Evolutionary conservation across 768 basidiomycete species (phyloP), one percentile per base, ranked within the genome.

Genomic region (Solioccasus polychromus): DNA sequence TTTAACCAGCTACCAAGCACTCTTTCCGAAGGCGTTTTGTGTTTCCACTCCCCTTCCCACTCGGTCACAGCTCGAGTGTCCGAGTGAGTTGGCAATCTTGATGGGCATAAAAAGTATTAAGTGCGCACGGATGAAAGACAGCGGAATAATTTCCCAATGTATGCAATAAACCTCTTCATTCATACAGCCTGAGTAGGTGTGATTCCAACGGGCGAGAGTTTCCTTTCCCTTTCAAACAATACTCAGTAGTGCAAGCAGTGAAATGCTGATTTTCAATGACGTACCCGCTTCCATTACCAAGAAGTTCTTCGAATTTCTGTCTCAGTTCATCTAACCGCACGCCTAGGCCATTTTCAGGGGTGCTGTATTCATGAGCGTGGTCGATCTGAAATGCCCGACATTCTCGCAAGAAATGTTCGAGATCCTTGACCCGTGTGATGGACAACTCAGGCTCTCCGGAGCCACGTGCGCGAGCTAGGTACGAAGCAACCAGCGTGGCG

Each of bases 401-500:
- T 51, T 86, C 81, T 20, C 86, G 80, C 20, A 88, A 66, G 52
- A 80, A 89, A 18, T 80, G 74, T 22, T 85, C 80, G 2, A 88
- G 70, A 45, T 83, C 81, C 50, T 81, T 79, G 4, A 70, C 70
- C 9, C 78, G 75, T 3, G 68, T 59, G 23, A 72, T 69, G 1
- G 83, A 84, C 17, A 74, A 41, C 49, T 88, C 83, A 2, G 87
- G 87, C 53, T 88, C 86, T 26, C 77, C 77, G 0, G 83, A 80
- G 10, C 85, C 83, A 20, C 85, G 78, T 20, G 77, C 73, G 11
- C 81, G 78, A 3, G 86, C 87, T 19, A 89, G 71, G 61, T 83
- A 88, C 2, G 85, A 82, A 15, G 86, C 85, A 12, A 82, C 74
- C n/a, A 88, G 17, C 0, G 86, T 89, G 4, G 85, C 63, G 10